A percentile compares a stretch with the other conserved stretches of the same genome.
These are phyloP conservation scores for Stagonosporopsis cucurbitacearum DNA, from an alignment of 2,329 filamentous ascomycete species.

Conservation along the genomic window DNA sequence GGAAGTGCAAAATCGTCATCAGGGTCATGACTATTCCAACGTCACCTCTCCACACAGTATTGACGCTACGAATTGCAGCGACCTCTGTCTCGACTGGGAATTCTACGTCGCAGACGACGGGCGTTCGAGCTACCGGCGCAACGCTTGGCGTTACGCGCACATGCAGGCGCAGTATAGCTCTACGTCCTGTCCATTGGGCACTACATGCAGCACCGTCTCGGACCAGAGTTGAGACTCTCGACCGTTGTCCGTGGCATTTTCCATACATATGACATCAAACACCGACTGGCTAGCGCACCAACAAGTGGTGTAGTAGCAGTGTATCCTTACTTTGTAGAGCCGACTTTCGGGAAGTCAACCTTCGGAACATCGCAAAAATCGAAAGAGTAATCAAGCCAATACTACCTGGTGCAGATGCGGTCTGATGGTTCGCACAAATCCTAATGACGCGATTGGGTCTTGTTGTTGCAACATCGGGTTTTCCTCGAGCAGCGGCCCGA, in stretches of 20 bases:
- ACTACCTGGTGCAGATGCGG: neutral
- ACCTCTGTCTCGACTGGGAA: neutral
- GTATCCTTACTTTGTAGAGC: neutral
- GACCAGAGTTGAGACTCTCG: neutral
- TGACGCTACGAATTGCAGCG: neutral
- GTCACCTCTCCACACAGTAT: neutral
- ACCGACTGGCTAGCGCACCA: neutral
- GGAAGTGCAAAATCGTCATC: neutral
- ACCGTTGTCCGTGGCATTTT: neutral
- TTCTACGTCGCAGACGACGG: neutral
- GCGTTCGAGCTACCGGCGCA: too few species aligned
- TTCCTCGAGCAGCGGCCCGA: constrained; percentile 5
- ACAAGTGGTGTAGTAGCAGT: neutral
- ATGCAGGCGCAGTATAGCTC: neutral
- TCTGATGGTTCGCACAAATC: constrained; percentile 3
- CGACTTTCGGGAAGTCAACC: too few species aligned
- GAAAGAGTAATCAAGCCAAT: neutral
- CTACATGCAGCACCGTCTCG: too few species aligned
- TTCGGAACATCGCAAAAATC: neutral
- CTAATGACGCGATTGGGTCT: constrained; percentile 20
- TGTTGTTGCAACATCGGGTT: constrained; percentile 23
- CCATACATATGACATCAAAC: neutral
- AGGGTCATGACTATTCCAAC: neutral
- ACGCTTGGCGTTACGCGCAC: too few species aligned
- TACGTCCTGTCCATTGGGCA: too few species aligned